A percentile compares a stretch with the other conserved stretches of the same genome.
These are phyloP conservation scores for Scytalidium sp. DNA, from an alignment of 2,329 filamentous ascomycete genomes.

Conservation along the genomic window DNA sequence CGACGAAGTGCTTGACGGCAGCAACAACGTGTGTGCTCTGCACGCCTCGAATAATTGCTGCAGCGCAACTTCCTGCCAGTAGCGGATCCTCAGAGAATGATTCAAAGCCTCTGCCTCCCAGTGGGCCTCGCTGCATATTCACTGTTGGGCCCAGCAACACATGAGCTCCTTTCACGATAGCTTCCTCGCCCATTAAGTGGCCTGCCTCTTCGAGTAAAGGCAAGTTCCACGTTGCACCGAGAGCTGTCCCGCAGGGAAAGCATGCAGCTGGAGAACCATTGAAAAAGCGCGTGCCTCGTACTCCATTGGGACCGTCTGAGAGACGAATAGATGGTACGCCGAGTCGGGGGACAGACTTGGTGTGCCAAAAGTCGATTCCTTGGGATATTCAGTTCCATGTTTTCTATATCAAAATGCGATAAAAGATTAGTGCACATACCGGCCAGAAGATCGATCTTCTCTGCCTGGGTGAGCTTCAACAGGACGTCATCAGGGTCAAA, in stretches of 20 bases:
- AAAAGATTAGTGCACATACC: slow-evolving; percentile 37
- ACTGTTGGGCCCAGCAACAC: slow-evolving; percentile 65
- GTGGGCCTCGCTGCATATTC: slow-evolving; percentile 43
- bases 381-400: slow-evolving; percentile 6
- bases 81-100: slow-evolving; percentile 45
- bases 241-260: slow-evolving; percentile 35
- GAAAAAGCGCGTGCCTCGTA: slow-evolving; percentile 27
- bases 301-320: slow-evolving; percentile 28
- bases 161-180: slow-evolving; percentile 65
- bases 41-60: slow-evolving; percentile 37
- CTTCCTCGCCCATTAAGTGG: slow-evolving; percentile 62
- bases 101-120: slow-evolving; percentile 46
- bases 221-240: slow-evolving; percentile 64
- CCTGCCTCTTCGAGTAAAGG: slow-evolving; percentile 60
- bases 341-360: slow-evolving; percentile 19
- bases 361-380: slow-evolving; percentile 26
- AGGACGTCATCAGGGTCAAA: slow-evolving; percentile 48
- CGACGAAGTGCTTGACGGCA: slow-evolving; percentile 43
- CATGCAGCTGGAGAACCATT: slow-evolving; percentile 38
- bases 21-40: slow-evolving; percentile 37
- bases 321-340: slow-evolving; percentile 24
- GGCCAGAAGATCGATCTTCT: slow-evolving; percentile 50
- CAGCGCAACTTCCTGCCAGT: slow-evolving; percentile 39
- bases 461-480: slow-evolving; percentile 45
- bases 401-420: no score